Evolutionary conservation across 805 yeast genomes (phyloP).

Genomic region (Allodekkera sacchari): DNA sequence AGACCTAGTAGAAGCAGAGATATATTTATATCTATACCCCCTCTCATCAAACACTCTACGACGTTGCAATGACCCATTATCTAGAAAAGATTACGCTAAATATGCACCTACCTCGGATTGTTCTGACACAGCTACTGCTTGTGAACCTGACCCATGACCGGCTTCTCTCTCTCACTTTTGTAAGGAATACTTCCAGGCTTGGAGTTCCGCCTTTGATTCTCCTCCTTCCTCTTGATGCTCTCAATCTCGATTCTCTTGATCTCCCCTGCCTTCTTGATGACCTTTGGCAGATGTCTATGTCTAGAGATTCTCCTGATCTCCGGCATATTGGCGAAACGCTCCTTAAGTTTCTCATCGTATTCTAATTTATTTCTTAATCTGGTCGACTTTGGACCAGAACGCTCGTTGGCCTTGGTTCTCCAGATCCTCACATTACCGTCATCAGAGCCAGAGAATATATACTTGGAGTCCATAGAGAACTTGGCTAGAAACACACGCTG

Average conservation of each 20-base stretch:
- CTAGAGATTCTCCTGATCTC: constrained; percentile 83
- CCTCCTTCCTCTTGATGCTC: constrained; percentile 72
- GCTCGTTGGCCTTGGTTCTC: constrained; percentile 82
- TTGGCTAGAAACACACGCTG: constrained; percentile 83
- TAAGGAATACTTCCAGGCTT: constrained; percentile 52
- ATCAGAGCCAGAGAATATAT: constrained; percentile 85
- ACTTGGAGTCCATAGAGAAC: constrained; percentile 83
- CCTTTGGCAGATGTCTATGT: constrained; percentile 87
- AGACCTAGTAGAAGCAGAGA: too few species aligned
- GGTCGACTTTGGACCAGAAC: constrained; percentile 73
- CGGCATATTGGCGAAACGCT: constrained; percentile 92
- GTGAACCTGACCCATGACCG: constrained; percentile 73
- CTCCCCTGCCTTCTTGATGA: constrained; percentile 82
- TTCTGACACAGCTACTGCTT: constrained; percentile 25
- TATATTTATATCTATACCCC: too few species aligned
- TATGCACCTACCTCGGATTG: not conserved
- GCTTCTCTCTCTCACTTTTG: constrained; percentile 74
- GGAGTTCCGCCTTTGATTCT: constrained; percentile 72
- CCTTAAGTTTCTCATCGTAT: constrained; percentile 86
- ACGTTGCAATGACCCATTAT: too few species aligned
- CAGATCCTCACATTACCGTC: constrained; percentile 93
- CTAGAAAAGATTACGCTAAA: too few species aligned
- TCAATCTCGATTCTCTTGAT: constrained; percentile 69
- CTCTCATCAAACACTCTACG: too few species aligned
- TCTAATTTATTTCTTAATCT: constrained; percentile 77